These are phyloP conservation scores for Eutrema salsugineum DNA, from an alignment of 441 rosid species.

Conservation along the genomic window DNA sequence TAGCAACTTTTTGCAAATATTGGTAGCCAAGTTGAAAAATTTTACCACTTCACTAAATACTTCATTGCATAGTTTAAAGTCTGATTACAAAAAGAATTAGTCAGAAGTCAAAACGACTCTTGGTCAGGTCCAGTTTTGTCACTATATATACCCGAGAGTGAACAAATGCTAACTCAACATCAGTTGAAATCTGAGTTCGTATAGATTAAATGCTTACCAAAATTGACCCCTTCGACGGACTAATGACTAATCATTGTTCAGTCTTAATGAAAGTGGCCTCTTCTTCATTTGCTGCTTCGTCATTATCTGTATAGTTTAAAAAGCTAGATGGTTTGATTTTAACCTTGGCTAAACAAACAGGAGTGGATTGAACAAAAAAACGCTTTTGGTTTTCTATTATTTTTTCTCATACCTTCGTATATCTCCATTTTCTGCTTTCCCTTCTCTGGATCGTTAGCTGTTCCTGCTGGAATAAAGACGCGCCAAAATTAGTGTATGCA, in stretches of 20 bases:
- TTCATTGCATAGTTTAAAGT: neutral
- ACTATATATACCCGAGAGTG: neutral
- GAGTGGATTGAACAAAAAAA: neutral
- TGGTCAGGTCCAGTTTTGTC: conserved; percentile 5
- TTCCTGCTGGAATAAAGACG: conserved; percentile 28
- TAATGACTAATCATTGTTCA: conserved; percentile 34
- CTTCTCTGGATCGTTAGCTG: conserved; percentile 27
- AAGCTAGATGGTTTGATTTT: neutral
- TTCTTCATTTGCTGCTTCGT: conserved; percentile 40
- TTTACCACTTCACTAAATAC: neutral
- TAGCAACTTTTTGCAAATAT: neutral
- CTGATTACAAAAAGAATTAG: neutral
- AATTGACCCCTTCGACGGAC: conserved; percentile 31
- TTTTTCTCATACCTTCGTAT: conserved; percentile 45
- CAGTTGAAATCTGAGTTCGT: neutral
- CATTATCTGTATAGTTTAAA: conserved; percentile 28
- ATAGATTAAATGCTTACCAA: conserved; percentile 19
- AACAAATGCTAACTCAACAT: conserved; percentile 9
- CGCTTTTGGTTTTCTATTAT: neutral
- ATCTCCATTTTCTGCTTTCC: conserved; percentile 35
- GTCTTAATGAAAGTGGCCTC: conserved; percentile 40
- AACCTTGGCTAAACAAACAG: neutral
- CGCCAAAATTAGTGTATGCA: conserved; percentile 11
- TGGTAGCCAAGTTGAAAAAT: neutral
- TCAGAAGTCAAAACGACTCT: neutral